These are phyloP conservation scores for Ceratocystis harringtonii DNA, from an alignment of 2,329 filamentous ascomycete genomes.

Conservation along the genomic window DNA sequence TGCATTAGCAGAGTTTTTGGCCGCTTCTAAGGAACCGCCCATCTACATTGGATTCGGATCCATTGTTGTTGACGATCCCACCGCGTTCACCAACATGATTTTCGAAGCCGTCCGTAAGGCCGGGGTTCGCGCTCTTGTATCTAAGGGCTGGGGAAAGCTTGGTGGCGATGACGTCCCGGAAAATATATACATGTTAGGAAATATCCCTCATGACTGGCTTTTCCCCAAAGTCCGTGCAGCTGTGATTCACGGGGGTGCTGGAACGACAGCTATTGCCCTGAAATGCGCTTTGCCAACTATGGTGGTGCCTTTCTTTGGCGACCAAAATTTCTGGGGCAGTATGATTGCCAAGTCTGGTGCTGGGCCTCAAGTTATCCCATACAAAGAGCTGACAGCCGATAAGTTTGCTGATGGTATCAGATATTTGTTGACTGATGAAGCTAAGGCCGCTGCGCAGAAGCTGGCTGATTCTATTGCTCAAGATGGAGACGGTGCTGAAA, in stretches of 20 bases:
- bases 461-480: conserved; percentile 46
- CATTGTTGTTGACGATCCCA: conserved; percentile 59
- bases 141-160: conserved; percentile 61
- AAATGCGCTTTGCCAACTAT: conserved; percentile 58
- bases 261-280: conserved; percentile 59
- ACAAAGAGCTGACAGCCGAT: conserved; percentile 49
- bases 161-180: conserved; percentile 45
- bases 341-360: conserved; percentile 51
- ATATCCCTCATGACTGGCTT: conserved; percentile 64
- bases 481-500: conserved; percentile 53
- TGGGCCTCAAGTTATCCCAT: conserved; percentile 51
- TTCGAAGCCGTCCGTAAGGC: conserved; percentile 51
- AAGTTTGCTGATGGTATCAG: conserved; percentile 56
- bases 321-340: conserved; percentile 63
- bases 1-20: conserved; percentile 40
- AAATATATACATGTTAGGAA: conserved; percentile 56
- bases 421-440: conserved; percentile 48
- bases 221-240: conserved; percentile 52
- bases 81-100: conserved; percentile 54
- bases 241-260: conserved; percentile 64
- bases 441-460: conserved; percentile 38
- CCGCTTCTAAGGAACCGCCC: conserved; percentile 37
- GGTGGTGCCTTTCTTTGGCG: conserved; percentile 67
- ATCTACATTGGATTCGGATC: conserved; percentile 65
- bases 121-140: conserved; percentile 56